Percentiles rank a stretch among this genome's conserved stretches.
phyloP scores from a whole-genome alignment of 164 flowering plant genomes.

The Dillenia turbinata region DNA sequence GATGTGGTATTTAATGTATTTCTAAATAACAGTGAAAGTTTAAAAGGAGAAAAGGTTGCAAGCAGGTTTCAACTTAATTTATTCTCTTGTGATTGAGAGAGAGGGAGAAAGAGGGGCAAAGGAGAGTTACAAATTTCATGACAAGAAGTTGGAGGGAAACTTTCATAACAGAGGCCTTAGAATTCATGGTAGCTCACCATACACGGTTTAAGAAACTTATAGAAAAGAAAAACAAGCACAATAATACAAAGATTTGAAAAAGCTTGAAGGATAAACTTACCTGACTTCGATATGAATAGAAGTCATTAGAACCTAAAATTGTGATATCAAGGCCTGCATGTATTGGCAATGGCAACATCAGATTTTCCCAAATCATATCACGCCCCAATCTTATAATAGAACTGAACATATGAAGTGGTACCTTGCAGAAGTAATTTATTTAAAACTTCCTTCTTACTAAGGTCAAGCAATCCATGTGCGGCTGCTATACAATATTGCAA shows the following conservation, averaged over 20 bases:
- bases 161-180: no score
- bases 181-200: no score
- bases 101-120: no score
- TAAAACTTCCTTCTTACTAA: slow-evolving; percentile 47
- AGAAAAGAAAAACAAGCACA: no score
- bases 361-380: slow-evolving; percentile 4
- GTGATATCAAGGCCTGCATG: slow-evolving; percentile 97
- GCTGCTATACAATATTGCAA: slow-evolving; percentile 79
- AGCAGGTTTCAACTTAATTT: no score
- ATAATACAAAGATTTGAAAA: not conserved
- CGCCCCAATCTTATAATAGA: not conserved
- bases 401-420: slow-evolving; percentile 21
- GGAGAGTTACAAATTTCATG: no score
- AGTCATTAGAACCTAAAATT: slow-evolving; percentile 85
- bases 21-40: no score
- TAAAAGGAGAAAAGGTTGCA: no score
- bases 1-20: no score
- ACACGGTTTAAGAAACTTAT: no score
- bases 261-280: slow-evolving; percentile 24
- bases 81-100: no score
- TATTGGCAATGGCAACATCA: slow-evolving; percentile 23
- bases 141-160: no score
- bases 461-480: slow-evolving; percentile 53
- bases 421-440: slow-evolving; percentile 73
- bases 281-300: slow-evolving; percentile 92